Evolutionary conservation across 306 rosid species (phyloP).

Genomic region (Hippophae rhamnoides): DNA sequence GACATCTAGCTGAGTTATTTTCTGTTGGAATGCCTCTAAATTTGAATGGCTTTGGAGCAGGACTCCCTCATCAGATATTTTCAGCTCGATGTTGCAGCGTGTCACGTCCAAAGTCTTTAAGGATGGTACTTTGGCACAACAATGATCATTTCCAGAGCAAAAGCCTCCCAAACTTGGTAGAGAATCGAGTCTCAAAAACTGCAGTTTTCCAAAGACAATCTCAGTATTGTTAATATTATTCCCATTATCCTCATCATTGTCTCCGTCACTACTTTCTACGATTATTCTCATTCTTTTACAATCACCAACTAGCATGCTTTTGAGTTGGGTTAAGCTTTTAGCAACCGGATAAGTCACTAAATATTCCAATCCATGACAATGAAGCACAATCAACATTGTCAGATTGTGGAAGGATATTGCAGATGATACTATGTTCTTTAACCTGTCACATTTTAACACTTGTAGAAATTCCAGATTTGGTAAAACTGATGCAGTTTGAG

Average conservation of each 20-base stretch:
- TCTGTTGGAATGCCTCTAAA: neutral
- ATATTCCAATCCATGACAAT: neutral
- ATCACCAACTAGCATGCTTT: neutral
- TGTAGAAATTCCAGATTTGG: neutral
- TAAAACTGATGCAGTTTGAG: neutral
- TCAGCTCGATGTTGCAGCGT: neutral
- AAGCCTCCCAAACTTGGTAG: slow-evolving; percentile 3
- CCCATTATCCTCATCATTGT: neutral
- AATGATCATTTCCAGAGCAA: neutral
- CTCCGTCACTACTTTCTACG: neutral
- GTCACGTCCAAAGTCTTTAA: neutral
- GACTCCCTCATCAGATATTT: neutral
- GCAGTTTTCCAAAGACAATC: neutral
- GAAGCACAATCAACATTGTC: neutral
- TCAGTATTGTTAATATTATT: neutral
- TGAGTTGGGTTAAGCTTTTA: neutral
- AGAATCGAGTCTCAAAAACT: accelerated
- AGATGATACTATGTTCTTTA: neutral
- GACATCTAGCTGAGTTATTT: no score
- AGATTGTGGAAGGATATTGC: neutral
- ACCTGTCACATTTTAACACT: accelerated
- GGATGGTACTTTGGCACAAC: neutral
- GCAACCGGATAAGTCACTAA: neutral
- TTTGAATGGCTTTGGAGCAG: neutral
- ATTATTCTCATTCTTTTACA: neutral